Evolutionary conservation across 768 basidiomycete genomes (phyloP).

Genomic region (Gymnopilus junonius): DNA sequence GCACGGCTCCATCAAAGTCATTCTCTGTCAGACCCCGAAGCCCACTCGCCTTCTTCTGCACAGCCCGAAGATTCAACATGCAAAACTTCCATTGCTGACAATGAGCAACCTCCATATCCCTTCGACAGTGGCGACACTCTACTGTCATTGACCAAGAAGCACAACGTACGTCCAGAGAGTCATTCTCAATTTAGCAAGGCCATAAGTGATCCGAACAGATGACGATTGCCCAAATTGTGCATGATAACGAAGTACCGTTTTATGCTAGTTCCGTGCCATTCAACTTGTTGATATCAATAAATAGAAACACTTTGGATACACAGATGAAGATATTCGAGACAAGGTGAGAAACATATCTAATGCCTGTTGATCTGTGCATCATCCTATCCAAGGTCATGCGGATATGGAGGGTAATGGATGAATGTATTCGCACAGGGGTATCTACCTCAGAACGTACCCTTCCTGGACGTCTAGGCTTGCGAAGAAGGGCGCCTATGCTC

Average conservation of each 20-base stretch:
- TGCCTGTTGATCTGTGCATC: not conserved
- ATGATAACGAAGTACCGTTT: conserved; percentile 76
- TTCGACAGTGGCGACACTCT: conserved; percentile 80
- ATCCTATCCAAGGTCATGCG: conserved; percentile 51
- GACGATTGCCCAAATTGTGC: conserved; percentile 93
- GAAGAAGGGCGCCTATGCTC: conserved; percentile 85
- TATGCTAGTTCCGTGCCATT: not conserved
- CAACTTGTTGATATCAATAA: not conserved
- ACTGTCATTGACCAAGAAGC: conserved; percentile 72
- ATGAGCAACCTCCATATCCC: conserved; percentile 78
- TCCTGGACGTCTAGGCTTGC: conserved; percentile 82
- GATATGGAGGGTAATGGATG: conserved; percentile 93
- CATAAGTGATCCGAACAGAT: conserved; percentile 51
- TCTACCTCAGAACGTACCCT: conserved; percentile 78
- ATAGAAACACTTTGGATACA: conserved; percentile 70
- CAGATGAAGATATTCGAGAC: conserved; percentile 71
- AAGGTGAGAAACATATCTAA: conserved; percentile 52
- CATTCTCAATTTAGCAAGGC: conserved; percentile 2
- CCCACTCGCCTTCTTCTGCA: conserved; percentile 4
- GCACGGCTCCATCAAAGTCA: conserved; percentile 76
- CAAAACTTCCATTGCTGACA: not conserved
- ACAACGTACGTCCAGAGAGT: conserved; percentile 65
- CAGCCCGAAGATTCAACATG: not conserved
- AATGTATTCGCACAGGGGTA: conserved; percentile 87
- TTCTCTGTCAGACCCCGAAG: conserved; percentile 41